Evolutionary conservation across 176 grass and related monocot species (phyloP).

Genomic region (Cocos nucifera): DNA sequence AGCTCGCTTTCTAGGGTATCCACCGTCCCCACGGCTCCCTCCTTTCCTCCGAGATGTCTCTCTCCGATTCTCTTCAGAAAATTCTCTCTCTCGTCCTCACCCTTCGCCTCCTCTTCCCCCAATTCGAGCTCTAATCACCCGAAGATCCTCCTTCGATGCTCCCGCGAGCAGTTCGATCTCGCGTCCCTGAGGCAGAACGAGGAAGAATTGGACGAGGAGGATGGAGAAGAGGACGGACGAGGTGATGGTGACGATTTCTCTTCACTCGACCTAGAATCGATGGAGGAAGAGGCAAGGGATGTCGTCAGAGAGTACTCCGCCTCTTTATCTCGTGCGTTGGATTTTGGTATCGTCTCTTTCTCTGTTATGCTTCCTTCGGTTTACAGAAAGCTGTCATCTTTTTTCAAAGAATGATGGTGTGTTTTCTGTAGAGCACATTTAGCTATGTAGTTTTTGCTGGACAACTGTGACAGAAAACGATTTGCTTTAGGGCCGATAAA

Average conservation of each 20-base stretch:
- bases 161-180: background rate
- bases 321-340: conserved; percentile 39
- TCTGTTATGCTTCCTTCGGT: background rate
- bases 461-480: no score
- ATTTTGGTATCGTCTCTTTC: conserved; percentile 33
- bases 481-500: no score
- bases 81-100: background rate
- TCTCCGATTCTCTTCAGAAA: background rate
- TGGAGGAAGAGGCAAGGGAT: conserved; percentile 77
- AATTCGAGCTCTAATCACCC: background rate
- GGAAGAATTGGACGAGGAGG: conserved; percentile 20
- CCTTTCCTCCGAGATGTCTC: background rate
- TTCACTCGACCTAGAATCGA: conserved; percentile 36
- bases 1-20: no score
- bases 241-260: background rate
- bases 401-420: background rate
- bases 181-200: conserved; percentile 4
- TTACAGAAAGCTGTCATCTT: background rate
- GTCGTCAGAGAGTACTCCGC: conserved; percentile 48
- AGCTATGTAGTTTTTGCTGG: no score
- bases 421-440: no score
- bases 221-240: conserved; percentile 1
- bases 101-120: conserved; percentile 17
- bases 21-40: background rate
- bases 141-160: background rate